phyloP scores from a whole-genome alignment of 352 stramenopile species.

The Poterioochromonas sp. region DNA sequence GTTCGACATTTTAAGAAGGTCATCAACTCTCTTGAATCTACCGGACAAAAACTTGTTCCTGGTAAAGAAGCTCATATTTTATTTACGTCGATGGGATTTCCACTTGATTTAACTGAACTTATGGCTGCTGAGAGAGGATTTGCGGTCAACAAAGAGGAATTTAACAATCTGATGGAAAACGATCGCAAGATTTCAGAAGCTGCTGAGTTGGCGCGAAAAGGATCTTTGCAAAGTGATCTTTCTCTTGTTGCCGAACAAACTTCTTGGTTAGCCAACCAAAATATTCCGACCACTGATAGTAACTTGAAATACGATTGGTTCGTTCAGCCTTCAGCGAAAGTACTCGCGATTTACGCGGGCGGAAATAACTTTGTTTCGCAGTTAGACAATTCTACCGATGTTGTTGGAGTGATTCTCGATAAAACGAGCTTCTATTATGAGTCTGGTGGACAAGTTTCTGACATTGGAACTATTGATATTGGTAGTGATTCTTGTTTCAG shows the following conservation, averaged over 20 bases:
- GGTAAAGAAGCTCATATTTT: conserved; percentile 92
- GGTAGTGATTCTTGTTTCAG: conserved; percentile 39
- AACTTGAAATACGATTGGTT: conserved; percentile 86
- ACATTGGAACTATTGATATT: conserved; percentile 70
- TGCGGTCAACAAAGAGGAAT: conserved; percentile 66
- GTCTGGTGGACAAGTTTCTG: conserved; percentile 87
- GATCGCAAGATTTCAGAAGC: conserved; percentile 59
- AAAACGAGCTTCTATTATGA: conserved; percentile 95
- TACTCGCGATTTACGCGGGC: conserved; percentile 80
- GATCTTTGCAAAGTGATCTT: conserved; percentile 64
- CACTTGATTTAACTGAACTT: conserved; percentile 92
- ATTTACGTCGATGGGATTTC: conserved; percentile 98
- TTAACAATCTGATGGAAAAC: conserved; percentile 72
- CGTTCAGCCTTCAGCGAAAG: conserved; percentile 46
- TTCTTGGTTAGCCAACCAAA: conserved; percentile 62
- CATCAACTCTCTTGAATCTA: conserved; percentile 39
- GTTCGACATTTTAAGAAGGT: conserved; percentile 72
- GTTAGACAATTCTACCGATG: conserved; percentile 57
- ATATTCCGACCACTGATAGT: conserved; percentile 78
- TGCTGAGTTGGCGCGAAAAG: conserved; percentile 47
- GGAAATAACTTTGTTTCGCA: conserved; percentile 67
- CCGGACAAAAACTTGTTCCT: conserved; percentile 47
- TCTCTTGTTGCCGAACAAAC: conserved; percentile 91
- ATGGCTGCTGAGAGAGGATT: conserved; percentile 86
- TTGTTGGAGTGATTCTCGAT: conserved; percentile 82